A percentile compares a stretch with the other conserved stretches of the same genome.
These are phyloP conservation scores for Trichoderma asperellum DNA, from an alignment of 2,329 filamentous ascomycete genomes.

Conservation along the genomic window DNA sequence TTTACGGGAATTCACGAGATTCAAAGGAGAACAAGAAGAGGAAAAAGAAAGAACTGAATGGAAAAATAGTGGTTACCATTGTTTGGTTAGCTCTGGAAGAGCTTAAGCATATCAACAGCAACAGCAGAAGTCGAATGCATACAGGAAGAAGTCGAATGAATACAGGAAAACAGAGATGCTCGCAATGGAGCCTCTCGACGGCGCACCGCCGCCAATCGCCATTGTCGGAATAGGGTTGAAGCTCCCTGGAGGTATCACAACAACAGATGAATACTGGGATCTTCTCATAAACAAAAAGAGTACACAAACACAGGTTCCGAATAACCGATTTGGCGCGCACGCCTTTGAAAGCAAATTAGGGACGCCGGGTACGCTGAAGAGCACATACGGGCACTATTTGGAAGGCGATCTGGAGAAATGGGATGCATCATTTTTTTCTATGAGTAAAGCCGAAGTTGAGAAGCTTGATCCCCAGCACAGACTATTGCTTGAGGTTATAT, in stretches of 20 bases:
- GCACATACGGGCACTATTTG: constrained; percentile 38
- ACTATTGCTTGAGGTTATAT: constrained; percentile 37
- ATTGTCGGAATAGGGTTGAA: constrained; percentile 42
- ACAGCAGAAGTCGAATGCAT: background rate
- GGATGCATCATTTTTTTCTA: constrained; percentile 41
- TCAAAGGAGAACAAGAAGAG: background rate
- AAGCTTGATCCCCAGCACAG: constrained; percentile 40
- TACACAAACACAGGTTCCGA: constrained; percentile 32
- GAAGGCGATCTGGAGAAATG: constrained; percentile 34
- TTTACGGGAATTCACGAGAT: background rate
- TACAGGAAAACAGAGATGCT: background rate
- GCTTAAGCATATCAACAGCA: background rate
- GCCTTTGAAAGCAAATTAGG: constrained; percentile 30
- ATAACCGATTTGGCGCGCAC: constrained; percentile 36
- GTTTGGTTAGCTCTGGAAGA: background rate
- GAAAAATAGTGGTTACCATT: background rate
- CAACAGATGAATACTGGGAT: constrained; percentile 39
- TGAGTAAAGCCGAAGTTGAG: constrained; percentile 37
- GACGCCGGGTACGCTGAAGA: constrained; percentile 24
- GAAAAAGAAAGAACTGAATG: background rate
- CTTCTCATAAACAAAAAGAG: constrained; percentile 37
- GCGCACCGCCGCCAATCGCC: constrained; percentile 36
- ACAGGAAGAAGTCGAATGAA: background rate
- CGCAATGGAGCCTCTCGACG: background rate
- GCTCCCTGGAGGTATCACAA: constrained; percentile 39